Evolutionary conservation across 306 rosid genomes (phyloP).

Genomic region (Abrus precatorius): DNA sequence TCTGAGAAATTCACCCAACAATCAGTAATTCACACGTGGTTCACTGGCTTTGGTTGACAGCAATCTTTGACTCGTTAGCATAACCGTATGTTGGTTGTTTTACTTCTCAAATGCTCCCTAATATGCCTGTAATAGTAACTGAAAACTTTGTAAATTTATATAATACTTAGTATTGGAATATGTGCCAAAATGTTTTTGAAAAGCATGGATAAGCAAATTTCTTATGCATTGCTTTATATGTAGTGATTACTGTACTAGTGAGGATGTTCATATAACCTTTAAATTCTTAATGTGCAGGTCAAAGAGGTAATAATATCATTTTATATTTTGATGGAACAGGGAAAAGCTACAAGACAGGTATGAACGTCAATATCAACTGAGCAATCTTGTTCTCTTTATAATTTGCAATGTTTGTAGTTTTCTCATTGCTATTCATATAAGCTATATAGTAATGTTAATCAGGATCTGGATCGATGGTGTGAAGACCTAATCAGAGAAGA

Average conservation of each 20-base stretch:
- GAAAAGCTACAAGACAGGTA: slow-evolving; percentile 83
- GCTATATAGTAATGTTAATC: slow-evolving; percentile 41
- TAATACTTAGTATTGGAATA: background rate
- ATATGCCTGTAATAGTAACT: background rate
- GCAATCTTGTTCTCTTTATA: background rate
- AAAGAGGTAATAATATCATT: slow-evolving; percentile 90
- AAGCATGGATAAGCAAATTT: background rate
- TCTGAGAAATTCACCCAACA: background rate
- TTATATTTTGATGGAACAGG: slow-evolving; percentile 89
- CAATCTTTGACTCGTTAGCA: background rate
- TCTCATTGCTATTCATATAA: slow-evolving; percentile 19
- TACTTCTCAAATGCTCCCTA: slow-evolving; percentile 10
- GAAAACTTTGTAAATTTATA: background rate
- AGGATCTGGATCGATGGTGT: slow-evolving; percentile 86
- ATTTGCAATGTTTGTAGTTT: background rate
- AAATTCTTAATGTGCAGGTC: slow-evolving; percentile 63
- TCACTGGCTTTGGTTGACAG: background rate
- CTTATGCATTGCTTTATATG: background rate
- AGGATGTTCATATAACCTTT: background rate
- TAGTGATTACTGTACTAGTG: background rate
- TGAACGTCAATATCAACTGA: slow-evolving; percentile 17
- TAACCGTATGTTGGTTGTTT: background rate
- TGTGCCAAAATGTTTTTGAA: background rate
- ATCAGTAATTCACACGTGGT: background rate
- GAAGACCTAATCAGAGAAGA: slow-evolving; percentile 85